These are phyloP conservation scores for Russula sp. DNA, from an alignment of 768 basidiomycete genomes.

Conservation along the genomic window DNA sequence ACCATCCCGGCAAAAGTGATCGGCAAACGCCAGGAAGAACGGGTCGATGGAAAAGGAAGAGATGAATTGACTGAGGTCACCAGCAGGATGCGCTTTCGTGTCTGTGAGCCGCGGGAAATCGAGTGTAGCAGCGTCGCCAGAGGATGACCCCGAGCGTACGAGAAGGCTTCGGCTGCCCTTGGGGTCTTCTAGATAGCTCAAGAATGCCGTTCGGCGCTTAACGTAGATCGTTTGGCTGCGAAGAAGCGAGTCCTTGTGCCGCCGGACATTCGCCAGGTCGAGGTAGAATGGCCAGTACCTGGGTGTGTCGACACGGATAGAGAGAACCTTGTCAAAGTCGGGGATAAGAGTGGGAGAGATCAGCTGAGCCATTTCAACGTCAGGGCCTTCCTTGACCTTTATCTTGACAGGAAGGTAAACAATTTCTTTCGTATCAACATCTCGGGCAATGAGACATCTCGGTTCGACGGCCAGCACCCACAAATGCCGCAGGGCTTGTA, in stretches of 20 bases:
- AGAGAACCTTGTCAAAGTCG: slow-evolving; percentile 72
- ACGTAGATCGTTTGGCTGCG: slow-evolving; percentile 82
- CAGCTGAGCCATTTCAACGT: slow-evolving; percentile 62
- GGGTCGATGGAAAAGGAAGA: slow-evolving; percentile 80
- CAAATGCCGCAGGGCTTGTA: slow-evolving; percentile 89
- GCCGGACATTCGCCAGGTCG: slow-evolving; percentile 60
- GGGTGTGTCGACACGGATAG: slow-evolving; percentile 86
- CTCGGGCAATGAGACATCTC: slow-evolving; percentile 83
- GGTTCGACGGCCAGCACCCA: slow-evolving; percentile 98
- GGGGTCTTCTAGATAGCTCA: slow-evolving; percentile 92
- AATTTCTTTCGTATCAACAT: slow-evolving; percentile 86
- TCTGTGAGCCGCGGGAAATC: slow-evolving; percentile 78
- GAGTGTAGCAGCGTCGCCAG: slow-evolving; percentile 76
- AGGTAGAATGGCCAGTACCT: slow-evolving; percentile 94
- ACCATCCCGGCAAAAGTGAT: slow-evolving; percentile 62
- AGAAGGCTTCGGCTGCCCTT: slow-evolving; percentile 89
- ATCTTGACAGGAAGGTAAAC: slow-evolving; percentile 93
- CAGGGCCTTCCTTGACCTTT: slow-evolving; percentile 60
- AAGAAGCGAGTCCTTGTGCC: slow-evolving; percentile 64
- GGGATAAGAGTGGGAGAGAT: slow-evolving; percentile 93
- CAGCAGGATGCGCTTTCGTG: slow-evolving; percentile 57
- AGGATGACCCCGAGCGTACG: slow-evolving; percentile 78
- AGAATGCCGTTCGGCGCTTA: slow-evolving; percentile 85
- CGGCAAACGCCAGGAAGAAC: slow-evolving; percentile 74
- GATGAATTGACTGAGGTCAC: slow-evolving; percentile 80